Percentiles rank a stretch among this genome's conserved stretches.
Conservation (phyloP, 345 rosid species). For the Sonneratia caseolaris region DNA sequence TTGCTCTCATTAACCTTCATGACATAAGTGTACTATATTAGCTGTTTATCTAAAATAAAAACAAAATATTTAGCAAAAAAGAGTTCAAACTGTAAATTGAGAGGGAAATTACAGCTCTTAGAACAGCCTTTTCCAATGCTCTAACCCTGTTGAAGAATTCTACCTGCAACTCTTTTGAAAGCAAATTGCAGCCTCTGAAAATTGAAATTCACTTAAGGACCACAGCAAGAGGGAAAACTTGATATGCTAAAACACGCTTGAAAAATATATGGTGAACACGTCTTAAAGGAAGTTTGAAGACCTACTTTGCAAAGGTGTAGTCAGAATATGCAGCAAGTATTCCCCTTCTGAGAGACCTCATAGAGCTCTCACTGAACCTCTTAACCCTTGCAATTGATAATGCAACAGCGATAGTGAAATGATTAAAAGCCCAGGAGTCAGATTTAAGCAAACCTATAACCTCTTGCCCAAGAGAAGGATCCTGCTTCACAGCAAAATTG, state of each 20-base stretch:
- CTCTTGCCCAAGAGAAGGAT: constrained; percentile 68
- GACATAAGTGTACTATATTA: constrained; percentile 3
- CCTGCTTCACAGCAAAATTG: constrained; percentile 89
- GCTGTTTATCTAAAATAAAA: constrained; percentile 10
- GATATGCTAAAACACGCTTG: neutral
- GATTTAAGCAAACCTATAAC: constrained; percentile 54
- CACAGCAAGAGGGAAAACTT: neutral
- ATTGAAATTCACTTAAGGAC: neutral
- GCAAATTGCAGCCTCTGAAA: constrained; percentile 63
- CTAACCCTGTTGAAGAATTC: constrained; percentile 38
- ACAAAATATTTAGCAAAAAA: neutral
- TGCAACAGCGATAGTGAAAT: constrained; percentile 53
- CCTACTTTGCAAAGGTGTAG: constrained; percentile 53
- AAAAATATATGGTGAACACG: neutral
- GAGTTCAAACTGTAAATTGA: constrained; percentile 1
- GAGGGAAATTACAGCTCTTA: constrained; percentile 52
- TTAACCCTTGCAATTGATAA: constrained; percentile 66
- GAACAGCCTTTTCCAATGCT: constrained; percentile 49
- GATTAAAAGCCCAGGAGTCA: constrained; percentile 47
- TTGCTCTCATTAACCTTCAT: constrained; percentile 62
- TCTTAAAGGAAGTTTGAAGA: neutral
- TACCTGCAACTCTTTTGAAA: constrained; percentile 48
- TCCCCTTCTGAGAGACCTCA: constrained; percentile 39
- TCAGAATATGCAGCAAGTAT: constrained; percentile 52
- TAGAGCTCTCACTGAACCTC: constrained; percentile 52